These are phyloP conservation scores for Purpureocillium takamizusanense DNA, from an alignment of 2,329 filamentous ascomycete species.

Conservation along the genomic window DNA sequence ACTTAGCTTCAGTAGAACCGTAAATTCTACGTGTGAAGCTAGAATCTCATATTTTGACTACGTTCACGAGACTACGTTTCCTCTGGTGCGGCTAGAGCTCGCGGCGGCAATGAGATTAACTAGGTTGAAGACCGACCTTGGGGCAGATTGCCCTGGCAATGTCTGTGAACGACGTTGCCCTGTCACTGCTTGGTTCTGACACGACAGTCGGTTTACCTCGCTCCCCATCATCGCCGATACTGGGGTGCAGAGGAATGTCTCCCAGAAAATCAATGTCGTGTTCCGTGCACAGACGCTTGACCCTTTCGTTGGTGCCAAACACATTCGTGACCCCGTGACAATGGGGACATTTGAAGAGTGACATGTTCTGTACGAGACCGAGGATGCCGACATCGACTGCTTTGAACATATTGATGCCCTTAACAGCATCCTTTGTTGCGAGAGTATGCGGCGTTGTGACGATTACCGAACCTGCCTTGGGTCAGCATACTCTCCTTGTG, in stretches of 20 bases:
- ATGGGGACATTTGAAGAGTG: conserved; percentile 69
- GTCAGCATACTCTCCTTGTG: not conserved
- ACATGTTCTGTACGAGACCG: conserved; percentile 91
- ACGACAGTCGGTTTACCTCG: conserved; percentile 84
- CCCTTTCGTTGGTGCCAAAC: conserved; percentile 60
- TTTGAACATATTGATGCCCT: conserved; percentile 87
- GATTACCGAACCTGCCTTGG: conserved; percentile 58
- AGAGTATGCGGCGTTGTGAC: conserved; percentile 92
- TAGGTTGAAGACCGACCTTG: conserved; percentile 28
- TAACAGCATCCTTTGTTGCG: conserved; percentile 82
- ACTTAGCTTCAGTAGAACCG: not conserved
- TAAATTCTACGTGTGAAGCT: too few relatives aligned
- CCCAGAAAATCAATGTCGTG: conserved; percentile 73
- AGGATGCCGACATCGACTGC: conserved; percentile 74
- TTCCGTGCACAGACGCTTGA: conserved; percentile 59
- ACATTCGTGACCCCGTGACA: conserved; percentile 68
- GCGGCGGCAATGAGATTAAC: not conserved
- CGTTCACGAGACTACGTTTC: too few relatives aligned
- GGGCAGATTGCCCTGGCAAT: conserved; percentile 51
- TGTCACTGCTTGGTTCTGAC: conserved; percentile 66
- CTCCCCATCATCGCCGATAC: conserved; percentile 82
- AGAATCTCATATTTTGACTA: too few relatives aligned
- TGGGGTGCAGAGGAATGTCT: conserved; percentile 79
- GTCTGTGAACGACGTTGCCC: conserved; percentile 61
- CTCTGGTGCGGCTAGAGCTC: not conserved